A percentile compares a stretch with the other conserved stretches of the same genome.
Evolutionary conservation across 2,329 filamentous ascomycete species (phyloP).

Genomic region (Xylaria sp.): DNA sequence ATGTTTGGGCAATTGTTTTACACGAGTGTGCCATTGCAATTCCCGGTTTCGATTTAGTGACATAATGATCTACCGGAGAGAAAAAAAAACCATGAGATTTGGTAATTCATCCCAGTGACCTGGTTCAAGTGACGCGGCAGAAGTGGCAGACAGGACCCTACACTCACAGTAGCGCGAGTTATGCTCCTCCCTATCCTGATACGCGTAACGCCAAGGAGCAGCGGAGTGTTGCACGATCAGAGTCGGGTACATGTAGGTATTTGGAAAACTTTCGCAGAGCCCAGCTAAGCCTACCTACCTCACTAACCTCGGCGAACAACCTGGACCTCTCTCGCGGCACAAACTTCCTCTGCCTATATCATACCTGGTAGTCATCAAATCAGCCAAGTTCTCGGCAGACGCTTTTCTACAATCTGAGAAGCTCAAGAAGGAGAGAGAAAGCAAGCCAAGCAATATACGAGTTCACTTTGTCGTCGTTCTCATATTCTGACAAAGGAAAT

Average conservation of each 20-base stretch:
- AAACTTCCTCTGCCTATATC: neutral
- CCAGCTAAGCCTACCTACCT: neutral
- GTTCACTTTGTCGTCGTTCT: neutral
- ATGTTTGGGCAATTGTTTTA: neutral
- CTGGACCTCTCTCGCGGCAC: neutral
- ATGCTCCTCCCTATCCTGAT: neutral
- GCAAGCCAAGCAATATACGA: neutral
- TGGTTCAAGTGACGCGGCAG: constrained; percentile 24
- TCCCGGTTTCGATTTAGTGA: constrained; percentile 2
- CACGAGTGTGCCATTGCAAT: neutral
- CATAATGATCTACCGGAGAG: constrained; percentile 25
- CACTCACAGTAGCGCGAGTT: too few relatives aligned
- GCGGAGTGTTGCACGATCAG: neutral
- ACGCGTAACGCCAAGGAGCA: constrained; percentile 4
- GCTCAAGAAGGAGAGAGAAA: neutral
- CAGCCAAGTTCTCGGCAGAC: constrained; percentile 19
- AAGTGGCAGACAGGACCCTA: neutral
- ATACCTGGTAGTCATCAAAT: neutral
- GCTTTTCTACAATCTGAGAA: neutral
- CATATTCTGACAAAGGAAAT: neutral
- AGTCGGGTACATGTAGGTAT: constrained; percentile 15
- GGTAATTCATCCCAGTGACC: constrained; percentile 22
- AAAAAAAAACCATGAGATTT: constrained; percentile 8
- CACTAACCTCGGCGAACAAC: neutral
- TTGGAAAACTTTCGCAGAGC: constrained; percentile 17